These are phyloP conservation scores for Trichoderma koningii DNA, from an alignment of 2,329 filamentous ascomycete species.

Conservation along the genomic window DNA sequence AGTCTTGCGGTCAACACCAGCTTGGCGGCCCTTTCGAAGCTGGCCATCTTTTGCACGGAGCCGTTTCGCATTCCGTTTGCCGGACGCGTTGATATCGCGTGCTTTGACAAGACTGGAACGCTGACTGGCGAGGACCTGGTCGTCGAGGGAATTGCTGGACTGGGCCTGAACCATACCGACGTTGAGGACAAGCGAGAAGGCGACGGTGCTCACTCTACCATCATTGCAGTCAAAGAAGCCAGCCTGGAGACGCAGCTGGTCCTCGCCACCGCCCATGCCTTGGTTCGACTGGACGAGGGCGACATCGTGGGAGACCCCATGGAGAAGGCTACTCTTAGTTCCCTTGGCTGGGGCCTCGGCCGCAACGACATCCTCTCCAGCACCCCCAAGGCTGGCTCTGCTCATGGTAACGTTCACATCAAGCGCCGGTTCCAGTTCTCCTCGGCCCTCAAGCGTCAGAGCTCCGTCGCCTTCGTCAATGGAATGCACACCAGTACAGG, in stretches of 20 bases:
- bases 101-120: constrained; percentile 98
- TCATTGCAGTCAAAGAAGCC: constrained; percentile 70
- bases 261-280: constrained; percentile 88
- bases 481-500: constrained; percentile 71
- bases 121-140: constrained; percentile 95
- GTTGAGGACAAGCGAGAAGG: constrained; percentile 66
- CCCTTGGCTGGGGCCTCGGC: constrained; percentile 91
- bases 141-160: constrained; percentile 92
- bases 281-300: constrained; percentile 95
- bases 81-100: constrained; percentile 91
- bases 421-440: constrained; percentile 98
- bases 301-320: constrained; percentile 98
- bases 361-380: constrained; percentile 81
- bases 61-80: constrained; percentile 97
- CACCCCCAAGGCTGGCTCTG: constrained; percentile 45
- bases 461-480: constrained; percentile 83
- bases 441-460: constrained; percentile 92
- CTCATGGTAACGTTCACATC: constrained; percentile 78
- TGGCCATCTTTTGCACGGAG: constrained; percentile 97
- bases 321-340: constrained; percentile 92
- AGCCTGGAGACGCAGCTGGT: constrained; percentile 86
- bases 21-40: constrained; percentile 89
- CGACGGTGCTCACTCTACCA: constrained; percentile 80
- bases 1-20: constrained; percentile 97
- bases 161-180: constrained; percentile 70